These are phyloP conservation scores for Claviceps humidiphila DNA, from an alignment of 2,329 filamentous ascomycete genomes.

Conservation along the genomic window DNA sequence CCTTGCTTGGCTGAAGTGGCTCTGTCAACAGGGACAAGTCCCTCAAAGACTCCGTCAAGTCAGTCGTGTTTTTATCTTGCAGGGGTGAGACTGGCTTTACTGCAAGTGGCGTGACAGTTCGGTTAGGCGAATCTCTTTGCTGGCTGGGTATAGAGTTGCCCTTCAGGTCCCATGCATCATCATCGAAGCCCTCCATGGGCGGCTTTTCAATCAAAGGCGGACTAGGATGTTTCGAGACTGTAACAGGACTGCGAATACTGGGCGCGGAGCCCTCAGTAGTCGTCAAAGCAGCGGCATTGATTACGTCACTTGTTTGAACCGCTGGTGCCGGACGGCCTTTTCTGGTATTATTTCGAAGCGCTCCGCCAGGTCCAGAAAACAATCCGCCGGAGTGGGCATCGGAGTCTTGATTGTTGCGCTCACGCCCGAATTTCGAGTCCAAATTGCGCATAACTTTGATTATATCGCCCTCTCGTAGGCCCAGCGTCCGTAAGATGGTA, in stretches of 20 bases:
- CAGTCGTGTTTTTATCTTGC: constrained; percentile 10
- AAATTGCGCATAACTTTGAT: constrained; percentile 85
- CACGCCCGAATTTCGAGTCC: constrained; percentile 66
- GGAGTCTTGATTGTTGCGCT: constrained; percentile 38
- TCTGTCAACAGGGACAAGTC: constrained; percentile 41
- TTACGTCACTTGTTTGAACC: constrained; percentile 72
- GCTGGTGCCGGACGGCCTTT: constrained; percentile 80
- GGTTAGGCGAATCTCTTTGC: constrained; percentile 22
- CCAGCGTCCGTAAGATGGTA: constrained; percentile 68
- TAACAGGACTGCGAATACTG: constrained; percentile 11
- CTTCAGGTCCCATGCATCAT: constrained; percentile 96
- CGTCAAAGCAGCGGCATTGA: constrained; percentile 78
- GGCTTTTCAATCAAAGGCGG: constrained; percentile 14
- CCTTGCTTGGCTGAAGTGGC: constrained; percentile 38
- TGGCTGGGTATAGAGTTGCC: constrained; percentile 36
- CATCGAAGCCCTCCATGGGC: constrained; percentile 59
- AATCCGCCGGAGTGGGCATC: constrained; percentile 53
- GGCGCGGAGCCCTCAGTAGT: constrained; percentile 30
- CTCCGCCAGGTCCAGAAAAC: constrained; percentile 87
- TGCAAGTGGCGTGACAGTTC: constrained; percentile 10
- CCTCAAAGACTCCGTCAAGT: constrained; percentile 43
- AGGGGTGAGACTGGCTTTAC: constrained; percentile 6
- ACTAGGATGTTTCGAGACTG: constrained; percentile 12
- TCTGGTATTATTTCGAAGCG: constrained; percentile 83
- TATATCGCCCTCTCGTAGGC: constrained; percentile 92